Percentiles rank a stretch among this genome's conserved stretches.
Evolutionary conservation across 2,329 filamentous ascomycete species (phyloP).

Genomic region (Aspergillus quadricinctus): DNA sequence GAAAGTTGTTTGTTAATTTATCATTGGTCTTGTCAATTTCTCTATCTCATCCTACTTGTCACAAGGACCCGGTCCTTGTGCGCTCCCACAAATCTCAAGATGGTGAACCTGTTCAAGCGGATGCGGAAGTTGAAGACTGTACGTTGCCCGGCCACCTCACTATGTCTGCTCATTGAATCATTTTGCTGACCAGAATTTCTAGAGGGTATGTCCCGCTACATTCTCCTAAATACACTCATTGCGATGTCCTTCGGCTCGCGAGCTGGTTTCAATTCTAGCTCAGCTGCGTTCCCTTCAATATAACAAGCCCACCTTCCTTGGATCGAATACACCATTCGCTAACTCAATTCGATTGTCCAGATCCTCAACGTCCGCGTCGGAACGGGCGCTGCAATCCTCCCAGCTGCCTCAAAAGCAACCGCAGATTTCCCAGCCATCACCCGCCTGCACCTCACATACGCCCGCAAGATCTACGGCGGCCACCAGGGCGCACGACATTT

Average conservation of each 20-base stretch:
- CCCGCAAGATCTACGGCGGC: constrained; percentile 38
- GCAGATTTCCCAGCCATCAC: constrained; percentile 37
- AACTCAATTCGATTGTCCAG: constrained; percentile 40
- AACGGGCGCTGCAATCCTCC: constrained; percentile 76
- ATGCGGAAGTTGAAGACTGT: constrained; percentile 71
- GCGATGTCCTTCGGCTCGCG: background rate
- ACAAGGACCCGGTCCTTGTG: background rate
- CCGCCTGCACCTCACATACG: constrained; percentile 43
- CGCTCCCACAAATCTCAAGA: constrained; percentile 23
- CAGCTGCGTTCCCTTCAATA: background rate
- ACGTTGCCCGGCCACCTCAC: constrained; percentile 34
- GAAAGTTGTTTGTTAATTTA: background rate
- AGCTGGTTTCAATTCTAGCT: background rate
- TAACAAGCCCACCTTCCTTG: background rate
- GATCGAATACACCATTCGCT: background rate
- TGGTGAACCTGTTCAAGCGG: constrained; percentile 55
- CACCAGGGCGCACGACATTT: constrained; percentile 65
- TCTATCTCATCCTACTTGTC: background rate
- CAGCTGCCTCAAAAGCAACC: constrained; percentile 36
- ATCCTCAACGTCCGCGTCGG: constrained; percentile 72
- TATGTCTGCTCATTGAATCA: constrained; percentile 6
- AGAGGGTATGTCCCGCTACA: constrained; percentile 24
- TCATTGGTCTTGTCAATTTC: background rate
- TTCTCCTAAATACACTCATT: background rate
- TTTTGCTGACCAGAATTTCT: constrained; percentile 1